These are phyloP conservation scores for Epichloe sp. DNA, from an alignment of 2,329 filamentous ascomycete genomes.

Conservation along the genomic window DNA sequence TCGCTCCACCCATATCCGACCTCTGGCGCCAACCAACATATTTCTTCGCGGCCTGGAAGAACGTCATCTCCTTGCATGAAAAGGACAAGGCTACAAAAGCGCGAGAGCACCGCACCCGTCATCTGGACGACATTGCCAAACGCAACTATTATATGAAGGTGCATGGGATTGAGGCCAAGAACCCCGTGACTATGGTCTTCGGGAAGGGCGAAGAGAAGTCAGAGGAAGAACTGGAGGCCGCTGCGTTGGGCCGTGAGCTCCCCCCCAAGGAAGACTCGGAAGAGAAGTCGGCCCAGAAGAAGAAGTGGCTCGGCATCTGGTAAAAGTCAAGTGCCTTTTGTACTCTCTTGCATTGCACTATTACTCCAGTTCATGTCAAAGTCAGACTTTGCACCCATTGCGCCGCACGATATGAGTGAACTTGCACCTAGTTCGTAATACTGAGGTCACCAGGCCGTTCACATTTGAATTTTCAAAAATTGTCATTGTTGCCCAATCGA, in stretches of 20 bases:
- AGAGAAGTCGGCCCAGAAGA: conserved; percentile 29
- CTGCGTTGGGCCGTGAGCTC: conserved; percentile 24
- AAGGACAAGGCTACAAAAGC: conserved; percentile 56
- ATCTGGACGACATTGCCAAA: conserved; percentile 79
- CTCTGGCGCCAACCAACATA: conserved; percentile 57
- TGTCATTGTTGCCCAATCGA: too few relatives aligned
- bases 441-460: neutral
- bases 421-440: too few relatives aligned
- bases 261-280: conserved; percentile 13
- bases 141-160: conserved; percentile 72
- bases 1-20: conserved; percentile 59
- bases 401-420: neutral
- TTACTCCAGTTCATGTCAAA: neutral
- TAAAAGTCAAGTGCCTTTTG: conserved; percentile 22
- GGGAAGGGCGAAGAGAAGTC: conserved; percentile 23
- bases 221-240: conserved; percentile 23
- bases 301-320: conserved; percentile 82
- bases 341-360: neutral
- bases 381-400: neutral
- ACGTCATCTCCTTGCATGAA: conserved; percentile 66
- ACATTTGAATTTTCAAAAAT: neutral
- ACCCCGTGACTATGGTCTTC: conserved; percentile 36
- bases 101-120: conserved; percentile 56
- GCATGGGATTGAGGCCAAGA: conserved; percentile 61
- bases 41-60: conserved; percentile 50